phyloP scores from a whole-genome alignment of 768 basidiomycete species.

The Gyrodon lividus region DNA sequence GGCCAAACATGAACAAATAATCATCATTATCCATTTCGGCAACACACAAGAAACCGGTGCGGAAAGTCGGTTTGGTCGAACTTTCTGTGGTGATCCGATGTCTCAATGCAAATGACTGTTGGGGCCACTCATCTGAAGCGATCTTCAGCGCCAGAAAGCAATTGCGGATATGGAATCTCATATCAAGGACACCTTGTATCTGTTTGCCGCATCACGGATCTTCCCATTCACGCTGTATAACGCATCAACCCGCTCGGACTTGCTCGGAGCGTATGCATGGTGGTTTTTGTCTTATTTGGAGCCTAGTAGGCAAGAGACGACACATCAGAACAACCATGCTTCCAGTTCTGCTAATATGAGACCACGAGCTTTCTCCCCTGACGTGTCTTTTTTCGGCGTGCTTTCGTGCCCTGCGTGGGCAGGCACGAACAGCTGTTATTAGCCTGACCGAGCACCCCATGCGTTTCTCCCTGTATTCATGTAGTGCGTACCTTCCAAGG shows the following conservation, averaged over 20 bases:
- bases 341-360: conserved; percentile 14
- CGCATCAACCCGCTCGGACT: conserved; percentile 4
- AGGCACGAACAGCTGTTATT: background rate
- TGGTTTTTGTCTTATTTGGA: conserved; percentile 5
- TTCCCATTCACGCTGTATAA: conserved; percentile 11
- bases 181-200: conserved; percentile 2
- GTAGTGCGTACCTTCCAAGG: conserved; percentile 1
- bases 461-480: background rate
- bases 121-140: conserved; percentile 14
- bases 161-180: conserved; percentile 13
- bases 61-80: background rate
- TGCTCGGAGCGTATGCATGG: conserved; percentile 9
- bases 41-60: conserved; percentile 2
- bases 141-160: conserved; percentile 16
- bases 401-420: background rate
- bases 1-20: conserved; percentile 30
- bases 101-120: no score
- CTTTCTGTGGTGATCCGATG: background rate
- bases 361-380: conserved; percentile 8
- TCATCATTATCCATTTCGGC: background rate
- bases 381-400: conserved; percentile 7
- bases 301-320: conserved; percentile 5
- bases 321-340: conserved; percentile 2
- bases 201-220: conserved; percentile 10
- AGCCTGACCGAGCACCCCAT: background rate